These are phyloP conservation scores for Pyricularia grisea DNA, from an alignment of 2,329 filamentous ascomycete species.

Conservation along the genomic window DNA sequence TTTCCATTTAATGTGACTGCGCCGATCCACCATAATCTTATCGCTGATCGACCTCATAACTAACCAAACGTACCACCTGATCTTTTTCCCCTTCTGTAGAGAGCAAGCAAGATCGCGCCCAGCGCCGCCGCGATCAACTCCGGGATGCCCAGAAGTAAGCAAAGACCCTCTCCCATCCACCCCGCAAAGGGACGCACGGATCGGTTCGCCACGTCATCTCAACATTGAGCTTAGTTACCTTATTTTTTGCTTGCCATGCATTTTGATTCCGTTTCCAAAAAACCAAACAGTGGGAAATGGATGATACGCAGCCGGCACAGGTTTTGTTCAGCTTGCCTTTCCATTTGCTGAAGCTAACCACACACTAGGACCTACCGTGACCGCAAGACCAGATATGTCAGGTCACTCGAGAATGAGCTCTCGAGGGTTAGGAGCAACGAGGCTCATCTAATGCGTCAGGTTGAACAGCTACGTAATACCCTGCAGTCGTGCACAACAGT, in stretches of 20 bases:
- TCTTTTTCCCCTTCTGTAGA: too few relatives aligned
- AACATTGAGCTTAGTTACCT: too few relatives aligned
- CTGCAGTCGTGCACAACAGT: constrained; percentile 10
- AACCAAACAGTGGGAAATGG: too few relatives aligned
- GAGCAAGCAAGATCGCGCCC: constrained; percentile 13
- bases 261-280: too few relatives aligned
- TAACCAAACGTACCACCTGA: too few relatives aligned
- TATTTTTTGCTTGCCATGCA: too few relatives aligned
- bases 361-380: constrained; percentile 17
- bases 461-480: constrained; percentile 9
- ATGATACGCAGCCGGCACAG: too few relatives aligned
- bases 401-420: constrained; percentile 17
- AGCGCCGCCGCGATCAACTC: constrained; percentile 18
- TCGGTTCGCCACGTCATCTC: not conserved
- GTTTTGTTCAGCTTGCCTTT: too few relatives aligned
- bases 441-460: constrained; percentile 11
- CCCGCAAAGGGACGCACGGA: not conserved
- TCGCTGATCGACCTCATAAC: too few relatives aligned
- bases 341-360: too few relatives aligned
- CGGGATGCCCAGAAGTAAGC: constrained; percentile 19
- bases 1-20: too few relatives aligned
- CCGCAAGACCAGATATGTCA: constrained; percentile 19
- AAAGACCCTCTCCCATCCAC: not conserved
- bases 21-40: not conserved
- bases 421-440: constrained; percentile 12